Evolutionary conservation across 2,329 filamentous ascomycete species (phyloP).

Genomic region (Orbilia quercus): DNA sequence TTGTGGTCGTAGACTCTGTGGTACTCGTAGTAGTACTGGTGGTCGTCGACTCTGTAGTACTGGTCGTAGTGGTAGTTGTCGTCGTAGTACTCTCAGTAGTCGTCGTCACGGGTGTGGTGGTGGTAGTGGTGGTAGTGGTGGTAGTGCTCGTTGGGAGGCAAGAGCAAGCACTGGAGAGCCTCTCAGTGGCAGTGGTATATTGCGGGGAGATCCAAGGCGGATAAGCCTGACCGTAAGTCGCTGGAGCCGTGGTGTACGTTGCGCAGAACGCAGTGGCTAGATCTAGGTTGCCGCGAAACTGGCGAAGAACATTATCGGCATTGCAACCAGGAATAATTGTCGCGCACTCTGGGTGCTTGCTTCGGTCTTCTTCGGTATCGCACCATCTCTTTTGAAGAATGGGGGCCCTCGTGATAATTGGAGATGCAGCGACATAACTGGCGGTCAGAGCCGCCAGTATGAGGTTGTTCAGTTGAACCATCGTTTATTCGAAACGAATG

Average conservation of each 20-base stretch:
- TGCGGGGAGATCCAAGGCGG: neutral
- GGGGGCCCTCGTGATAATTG: slow-evolving; percentile 28
- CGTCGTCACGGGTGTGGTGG: neutral
- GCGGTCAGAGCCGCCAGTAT: slow-evolving; percentile 36
- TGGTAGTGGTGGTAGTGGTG: neutral
- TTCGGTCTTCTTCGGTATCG: slow-evolving; percentile 26
- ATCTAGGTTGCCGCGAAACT: slow-evolving; percentile 1
- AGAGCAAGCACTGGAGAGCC: neutral
- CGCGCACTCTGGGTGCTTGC: slow-evolving; percentile 34
- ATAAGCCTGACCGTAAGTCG: neutral
- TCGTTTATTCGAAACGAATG: slow-evolving; percentile 43
- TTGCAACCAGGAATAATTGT: slow-evolving; percentile 16
- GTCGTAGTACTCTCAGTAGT: slow-evolving; percentile 6
- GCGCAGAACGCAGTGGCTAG: slow-evolving; percentile 8
- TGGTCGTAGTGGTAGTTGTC: slow-evolving; percentile 3
- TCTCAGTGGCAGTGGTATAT: neutral
- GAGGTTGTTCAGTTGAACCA: slow-evolving; percentile 48
- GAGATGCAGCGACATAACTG: slow-evolving; percentile 31
- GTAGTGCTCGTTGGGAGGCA: neutral
- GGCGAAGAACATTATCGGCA: slow-evolving; percentile 17
- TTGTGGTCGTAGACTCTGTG: neutral
- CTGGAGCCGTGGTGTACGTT: neutral
- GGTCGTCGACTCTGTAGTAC: neutral
- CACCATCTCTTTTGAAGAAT: slow-evolving; percentile 34
- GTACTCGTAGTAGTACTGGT: neutral